These are phyloP conservation scores for Conticribra guillardii DNA, from an alignment of 108 stramenopile genomes.

Conservation along the genomic window DNA sequence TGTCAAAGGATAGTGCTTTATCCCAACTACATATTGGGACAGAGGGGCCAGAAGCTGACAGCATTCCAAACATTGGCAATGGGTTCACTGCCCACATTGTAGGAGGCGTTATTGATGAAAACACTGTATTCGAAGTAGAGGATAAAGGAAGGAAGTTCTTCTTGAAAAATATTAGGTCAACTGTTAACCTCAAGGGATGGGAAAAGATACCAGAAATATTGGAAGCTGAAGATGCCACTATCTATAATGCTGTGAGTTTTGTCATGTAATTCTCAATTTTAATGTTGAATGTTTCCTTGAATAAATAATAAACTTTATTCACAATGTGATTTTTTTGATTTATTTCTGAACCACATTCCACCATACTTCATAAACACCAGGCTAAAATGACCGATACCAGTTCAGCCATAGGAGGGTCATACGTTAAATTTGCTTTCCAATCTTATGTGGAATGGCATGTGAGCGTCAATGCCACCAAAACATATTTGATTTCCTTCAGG, in stretches of 20 bases:
- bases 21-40: slow-evolving; percentile 48
- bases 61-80: slow-evolving; percentile 12
- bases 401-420: slow-evolving; percentile 22
- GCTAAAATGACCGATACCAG: slow-evolving; percentile 7
- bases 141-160: slow-evolving; percentile 43
- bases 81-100: slow-evolving; percentile 38
- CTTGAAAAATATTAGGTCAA: slow-evolving; percentile 57
- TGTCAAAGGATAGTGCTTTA: slow-evolving; percentile 24
- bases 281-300: background rate
- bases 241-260: slow-evolving; percentile 27
- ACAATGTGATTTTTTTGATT: no score
- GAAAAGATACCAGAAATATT: slow-evolving; percentile 24
- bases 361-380: no score
- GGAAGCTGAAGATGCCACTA: slow-evolving; percentile 38
- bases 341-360: no score
- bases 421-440: slow-evolving; percentile 17
- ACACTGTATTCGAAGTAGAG: slow-evolving; percentile 64
- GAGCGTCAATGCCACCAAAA: slow-evolving; percentile 16
- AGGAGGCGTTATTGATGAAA: slow-evolving; percentile 27
- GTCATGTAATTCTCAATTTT: background rate
- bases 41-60: slow-evolving; percentile 23
- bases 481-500: slow-evolving; percentile 30
- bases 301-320: no score
- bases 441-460: slow-evolving; percentile 42
- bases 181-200: slow-evolving; percentile 44